Evolutionary conservation across 768 basidiomycete species (phyloP), one percentile per base, ranked within the genome.

Genomic region (Saitozyma sp.): DNA sequence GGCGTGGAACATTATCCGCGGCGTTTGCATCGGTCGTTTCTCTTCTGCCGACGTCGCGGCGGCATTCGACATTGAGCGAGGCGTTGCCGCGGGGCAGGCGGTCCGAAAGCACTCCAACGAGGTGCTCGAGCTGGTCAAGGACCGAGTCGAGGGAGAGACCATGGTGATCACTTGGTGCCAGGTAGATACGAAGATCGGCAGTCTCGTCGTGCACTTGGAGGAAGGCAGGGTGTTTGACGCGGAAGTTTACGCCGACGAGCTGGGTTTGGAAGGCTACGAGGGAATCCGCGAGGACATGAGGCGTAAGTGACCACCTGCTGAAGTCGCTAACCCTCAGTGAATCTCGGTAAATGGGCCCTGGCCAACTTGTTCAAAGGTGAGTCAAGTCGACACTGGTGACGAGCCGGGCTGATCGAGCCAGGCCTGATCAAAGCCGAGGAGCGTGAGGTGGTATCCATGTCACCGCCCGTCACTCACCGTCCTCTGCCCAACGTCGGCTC

Each of bases 61-160:
- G 17, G 78, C 78, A 11, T 58, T 77, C 29, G 62, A 70, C 56
- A 58, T 76, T 11, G 74, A 73, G 49, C 37, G 65, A 10, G 74
- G 71, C 0, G 50, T 68, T 9, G 62, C 61, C 19, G 62, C 62
- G 5, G 72, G 68, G 19, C 42, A 58, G 19, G 66, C 61, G 10
- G 66, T 70, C 8, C 37, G 74, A 9, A 70, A 69, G 40, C 75
- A 77, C 58, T 70, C 65, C 2, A 66, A 70, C 37, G 93, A 95
- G 71, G 87, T 89, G 6, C 81, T 99, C 56, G 95, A 97, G 78
- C 84, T 86, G 48, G 91, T 97, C 17, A 84, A 88, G 61, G 91
- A 92, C 73, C 82, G 90, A 45, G 90, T 98, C n/a, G 96, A 99
- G 73, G 94, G 95, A 38, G 92, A 98, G 76, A 91, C 90, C 0